phyloP scores from a whole-genome alignment of 192 early-diverging fungal genomes.

The Dissophora ornata region DNA sequence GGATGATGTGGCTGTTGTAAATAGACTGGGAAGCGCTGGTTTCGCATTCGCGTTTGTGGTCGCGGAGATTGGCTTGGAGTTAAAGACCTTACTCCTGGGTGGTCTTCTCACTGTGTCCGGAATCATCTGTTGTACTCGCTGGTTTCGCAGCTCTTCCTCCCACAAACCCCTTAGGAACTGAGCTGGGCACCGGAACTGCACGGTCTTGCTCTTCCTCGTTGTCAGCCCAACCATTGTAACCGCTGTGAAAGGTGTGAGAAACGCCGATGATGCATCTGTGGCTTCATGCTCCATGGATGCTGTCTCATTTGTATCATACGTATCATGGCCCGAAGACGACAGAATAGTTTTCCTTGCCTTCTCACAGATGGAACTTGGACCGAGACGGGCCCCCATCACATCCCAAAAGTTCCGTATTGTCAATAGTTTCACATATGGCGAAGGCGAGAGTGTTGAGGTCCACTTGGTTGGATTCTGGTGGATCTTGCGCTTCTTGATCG shows the following conservation, averaged over 20 bases:
- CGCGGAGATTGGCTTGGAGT: conserved; percentile 24
- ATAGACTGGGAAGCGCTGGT: conserved; percentile 2
- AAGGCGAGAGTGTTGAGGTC: conserved; percentile 39
- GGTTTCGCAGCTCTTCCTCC: conserved; percentile 38
- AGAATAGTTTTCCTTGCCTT: too few species aligned
- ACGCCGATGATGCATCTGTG: too few species aligned
- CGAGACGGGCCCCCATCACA: conserved; percentile 27
- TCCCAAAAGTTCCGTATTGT: conserved; percentile 45
- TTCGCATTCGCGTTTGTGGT: conserved; percentile 1
- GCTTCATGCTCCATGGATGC: too few species aligned
- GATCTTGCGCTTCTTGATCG: conserved; percentile 45
- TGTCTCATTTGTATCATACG: too few species aligned
- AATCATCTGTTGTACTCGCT: conserved; percentile 39
- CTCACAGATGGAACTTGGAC: too few species aligned
- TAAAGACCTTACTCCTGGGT: conserved; percentile 33
- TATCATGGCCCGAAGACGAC: background rate
- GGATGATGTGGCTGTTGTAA: background rate
- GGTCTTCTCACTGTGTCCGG: conserved; percentile 43
- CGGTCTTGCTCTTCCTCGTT: background rate
- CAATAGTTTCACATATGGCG: conserved; percentile 38
- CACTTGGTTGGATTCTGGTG: conserved; percentile 46
- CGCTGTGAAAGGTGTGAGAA: too few species aligned
- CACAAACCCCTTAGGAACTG: conserved; percentile 34
- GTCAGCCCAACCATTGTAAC: too few species aligned
- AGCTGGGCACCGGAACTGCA: conserved; percentile 23